phyloP scores from a whole-genome alignment of 2,329 filamentous ascomycete species.

The Sclerotinia borealis region DNA sequence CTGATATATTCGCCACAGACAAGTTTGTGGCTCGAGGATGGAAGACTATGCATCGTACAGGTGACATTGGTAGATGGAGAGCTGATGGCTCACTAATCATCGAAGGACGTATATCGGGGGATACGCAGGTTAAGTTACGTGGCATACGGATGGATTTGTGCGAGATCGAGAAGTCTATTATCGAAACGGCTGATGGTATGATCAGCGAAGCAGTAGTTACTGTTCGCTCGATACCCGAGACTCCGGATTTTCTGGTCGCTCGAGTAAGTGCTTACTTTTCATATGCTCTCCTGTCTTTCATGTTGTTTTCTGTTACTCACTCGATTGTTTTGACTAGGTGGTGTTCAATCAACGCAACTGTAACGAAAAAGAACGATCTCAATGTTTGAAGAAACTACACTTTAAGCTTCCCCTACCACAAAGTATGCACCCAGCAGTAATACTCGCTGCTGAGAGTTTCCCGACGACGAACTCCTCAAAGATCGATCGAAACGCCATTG shows the following conservation, averaged over 20 bases:
- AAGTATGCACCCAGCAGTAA: conserved; percentile 35
- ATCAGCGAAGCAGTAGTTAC: conserved; percentile 30
- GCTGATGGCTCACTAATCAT: conserved; percentile 30
- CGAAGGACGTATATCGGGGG: conserved; percentile 31
- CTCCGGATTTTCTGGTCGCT: background rate
- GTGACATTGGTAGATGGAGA: conserved; percentile 29
- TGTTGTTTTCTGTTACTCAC: conserved; percentile 27
- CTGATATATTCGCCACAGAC: conserved; percentile 9
- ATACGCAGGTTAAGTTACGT: conserved; percentile 35
- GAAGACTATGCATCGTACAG: conserved; percentile 27
- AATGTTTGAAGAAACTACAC: background rate
- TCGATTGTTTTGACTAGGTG: too few species aligned
- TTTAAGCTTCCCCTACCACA: conserved; percentile 27
- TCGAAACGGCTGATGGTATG: conserved; percentile 19
- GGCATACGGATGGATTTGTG: conserved; percentile 38
- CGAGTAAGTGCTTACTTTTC: conserved; percentile 12
- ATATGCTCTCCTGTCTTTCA: conserved; percentile 32
- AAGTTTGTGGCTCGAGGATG: conserved; percentile 10
- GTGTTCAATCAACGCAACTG: too few species aligned
- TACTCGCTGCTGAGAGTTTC: conserved; percentile 16
- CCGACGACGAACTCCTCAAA: background rate
- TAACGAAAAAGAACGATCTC: background rate
- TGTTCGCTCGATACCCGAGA: background rate
- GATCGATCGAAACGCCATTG: conserved; percentile 17
- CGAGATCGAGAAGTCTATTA: conserved; percentile 37